Evolutionary conservation across 345 rosid species (phyloP), one percentile per base, ranked within the genome.

Genomic region (Eucalyptus decipiens): DNA sequence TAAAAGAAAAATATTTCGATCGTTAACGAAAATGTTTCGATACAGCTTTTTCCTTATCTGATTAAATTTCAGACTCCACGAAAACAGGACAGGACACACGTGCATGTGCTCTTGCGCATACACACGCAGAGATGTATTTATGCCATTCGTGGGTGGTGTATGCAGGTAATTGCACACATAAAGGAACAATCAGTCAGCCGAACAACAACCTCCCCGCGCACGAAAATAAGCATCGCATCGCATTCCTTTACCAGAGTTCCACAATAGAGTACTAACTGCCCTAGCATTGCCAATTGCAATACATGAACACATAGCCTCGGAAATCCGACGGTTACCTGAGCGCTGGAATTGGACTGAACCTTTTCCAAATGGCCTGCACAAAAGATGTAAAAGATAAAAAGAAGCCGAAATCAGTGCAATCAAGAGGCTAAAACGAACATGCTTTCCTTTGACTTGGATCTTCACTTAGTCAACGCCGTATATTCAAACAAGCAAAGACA

Each of bases 61-160:
- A 76, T 76, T 9, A 76, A 72, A 37, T 21, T 76, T 76, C 83
- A 72, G 81, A 72, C 81, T 37, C 23, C 26, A 6, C 9, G 2
- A 76, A 76, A 69, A 69, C 80, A 69, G 80, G 42, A 34, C 43
- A 17, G 24, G 80, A 69, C 80, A 8, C 4, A 6, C 3, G 0
- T 2, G 7, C 12, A 9, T 1, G 1, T 34, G 43, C 80, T 18
- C 13, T 37, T 37, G 45, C 4, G 3, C 5, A 5, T 37, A 47
- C 47, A 76, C 83, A 76, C 47, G 47, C 47, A 37, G 45, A 6
- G 45, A 76, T 76, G 28, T 76, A 76, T 76, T 28, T 5, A 76
- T 3, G 16, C 0, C 8, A 37, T 72, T 72, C 1, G 6, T 34
- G 43, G 26, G 81, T 72, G 45, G 26, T 19, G 43, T 34, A 34